Evolutionary conservation across 768 basidiomycete species (phyloP).

Genomic region (Phlegmacium glaucopus): DNA sequence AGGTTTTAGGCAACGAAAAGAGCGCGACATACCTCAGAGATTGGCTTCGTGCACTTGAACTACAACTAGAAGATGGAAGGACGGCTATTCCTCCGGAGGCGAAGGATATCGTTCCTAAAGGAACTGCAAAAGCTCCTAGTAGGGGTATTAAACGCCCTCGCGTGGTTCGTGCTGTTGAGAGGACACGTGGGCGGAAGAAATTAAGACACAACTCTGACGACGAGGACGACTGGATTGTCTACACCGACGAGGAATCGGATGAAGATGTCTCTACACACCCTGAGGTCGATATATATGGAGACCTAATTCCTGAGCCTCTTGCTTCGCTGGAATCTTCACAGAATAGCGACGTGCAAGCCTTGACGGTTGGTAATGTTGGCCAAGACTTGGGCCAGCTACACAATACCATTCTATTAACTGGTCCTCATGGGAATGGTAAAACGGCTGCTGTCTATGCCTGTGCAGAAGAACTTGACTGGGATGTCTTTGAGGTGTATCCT

Average conservation of each 20-base stretch:
- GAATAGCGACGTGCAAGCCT: constrained; percentile 3
- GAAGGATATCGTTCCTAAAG: constrained; percentile 17
- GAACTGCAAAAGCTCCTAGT: constrained; percentile 20
- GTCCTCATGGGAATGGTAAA: constrained; percentile 86
- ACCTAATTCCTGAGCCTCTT: constrained; percentile 14
- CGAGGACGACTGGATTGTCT: constrained; percentile 60
- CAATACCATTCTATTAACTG: constrained; percentile 83
- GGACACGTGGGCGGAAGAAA: constrained; percentile 48
- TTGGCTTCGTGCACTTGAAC: constrained; percentile 72
- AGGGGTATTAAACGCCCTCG: constrained; percentile 56
- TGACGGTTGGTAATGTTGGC: constrained; percentile 3
- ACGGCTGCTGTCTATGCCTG: constrained; percentile 92
- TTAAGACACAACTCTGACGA: constrained; percentile 50
- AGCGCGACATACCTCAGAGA: constrained; percentile 70
- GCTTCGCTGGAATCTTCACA: constrained; percentile 13
- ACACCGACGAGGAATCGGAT: constrained; percentile 38
- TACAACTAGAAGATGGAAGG: constrained; percentile 40
- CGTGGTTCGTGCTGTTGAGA: constrained; percentile 52
- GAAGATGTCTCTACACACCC: constrained; percentile 24
- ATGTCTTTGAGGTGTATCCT: constrained; percentile 95
- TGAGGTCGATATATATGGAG: constrained; percentile 14
- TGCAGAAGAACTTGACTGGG: constrained; percentile 91
- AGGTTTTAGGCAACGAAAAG: constrained; percentile 76
- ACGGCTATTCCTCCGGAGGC: constrained; percentile 3
- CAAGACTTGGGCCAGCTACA: constrained; percentile 48